These are phyloP conservation scores for Ascochyta koolunga DNA, from an alignment of 2,329 filamentous ascomycete genomes.

Conservation along the genomic window DNA sequence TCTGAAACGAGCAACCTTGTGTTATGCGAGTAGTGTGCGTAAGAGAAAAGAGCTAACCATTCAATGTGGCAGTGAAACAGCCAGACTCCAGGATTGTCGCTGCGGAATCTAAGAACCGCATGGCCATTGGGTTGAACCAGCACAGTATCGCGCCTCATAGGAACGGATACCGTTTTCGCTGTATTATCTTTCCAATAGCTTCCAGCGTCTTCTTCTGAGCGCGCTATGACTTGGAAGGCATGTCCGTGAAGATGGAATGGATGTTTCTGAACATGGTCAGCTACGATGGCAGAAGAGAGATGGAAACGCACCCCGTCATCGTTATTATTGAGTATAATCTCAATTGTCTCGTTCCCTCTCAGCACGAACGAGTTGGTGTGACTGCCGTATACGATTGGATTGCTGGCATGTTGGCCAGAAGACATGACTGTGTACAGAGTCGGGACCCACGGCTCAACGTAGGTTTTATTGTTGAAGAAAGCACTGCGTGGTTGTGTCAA, in stretches of 20 bases:
- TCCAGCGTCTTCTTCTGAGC: conserved; percentile 41
- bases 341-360: conserved; percentile 66
- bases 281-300: conserved; percentile 57
- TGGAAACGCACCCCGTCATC: conserved; percentile 58
- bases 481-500: conserved; percentile 36
- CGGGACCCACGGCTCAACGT: conserved; percentile 74
- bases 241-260: conserved; percentile 73
- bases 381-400: conserved; percentile 53
- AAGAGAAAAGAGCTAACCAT: too few relatives aligned
- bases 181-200: conserved; percentile 54
- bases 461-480: conserved; percentile 74
- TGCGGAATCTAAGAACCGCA: conserved; percentile 61
- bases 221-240: conserved; percentile 44
- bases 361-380: conserved; percentile 67
- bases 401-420: conserved; percentile 54
- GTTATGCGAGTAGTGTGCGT: too few relatives aligned
- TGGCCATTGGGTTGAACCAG: conserved; percentile 61
- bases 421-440: conserved; percentile 76
- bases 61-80: conserved; percentile 47
- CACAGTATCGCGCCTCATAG: conserved; percentile 61
- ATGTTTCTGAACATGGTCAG: conserved; percentile 41
- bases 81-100: conserved; percentile 55
- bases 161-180: conserved; percentile 26
- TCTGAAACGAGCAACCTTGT: too few relatives aligned
- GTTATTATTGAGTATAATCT: conserved; percentile 77